Base-by-base conservation (phyloP, 371 early-diverging fungal genomes). In the Amoeboaphelidium protococcarum region DNA sequence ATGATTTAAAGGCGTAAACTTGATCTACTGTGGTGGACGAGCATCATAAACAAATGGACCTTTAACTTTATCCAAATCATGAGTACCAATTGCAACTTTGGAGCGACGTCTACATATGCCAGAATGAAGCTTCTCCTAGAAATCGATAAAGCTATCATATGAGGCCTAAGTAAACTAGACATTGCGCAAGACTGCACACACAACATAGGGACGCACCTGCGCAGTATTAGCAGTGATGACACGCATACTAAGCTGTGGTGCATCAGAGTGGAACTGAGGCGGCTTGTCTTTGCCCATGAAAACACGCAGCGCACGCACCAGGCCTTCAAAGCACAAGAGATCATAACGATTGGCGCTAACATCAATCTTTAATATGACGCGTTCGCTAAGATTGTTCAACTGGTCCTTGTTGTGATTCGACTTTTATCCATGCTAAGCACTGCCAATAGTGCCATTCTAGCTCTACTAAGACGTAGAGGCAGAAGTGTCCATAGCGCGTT, bases 281-380 rank as follows among this genome's bases (percentile, higher is more conserved):
- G 78, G 69, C 44, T 68, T 62, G 27, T 55, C 56, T 49, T 68
- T 65, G 46, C 69, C 78, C 53, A 78, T 69, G 61, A 78, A 94
- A 41, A 83, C 68, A 44, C 72, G 66, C 42, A 96, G 61, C 19
- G 91, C 86, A 26, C 82, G 78, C 37, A 82, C 66, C 47, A 96
- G 73, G 44, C 97, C 97, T 62, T 96, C 94, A 43, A 76, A 72
- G 64, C 92, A 90, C 40, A 92, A 68, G 64, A 95, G 67, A 59
- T 95, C 96, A 52, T 90, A 90, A 80, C 97, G 75, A 71, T 99
- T 99, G 53, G 99, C 98, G 45, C 99, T 92, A 53, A 98, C 88
- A 54, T 99, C 99, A 58, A 99, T 92, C 63, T 91, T 89, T 61
- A 90, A 80, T 52, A 84, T 61, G 31, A 74, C 67, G 47, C 85